Percentiles rank a stretch among this genome's conserved stretches.
phyloP scores from a whole-genome alignment of 208 protist species.

The Wallacemonas sp. region DNA sequence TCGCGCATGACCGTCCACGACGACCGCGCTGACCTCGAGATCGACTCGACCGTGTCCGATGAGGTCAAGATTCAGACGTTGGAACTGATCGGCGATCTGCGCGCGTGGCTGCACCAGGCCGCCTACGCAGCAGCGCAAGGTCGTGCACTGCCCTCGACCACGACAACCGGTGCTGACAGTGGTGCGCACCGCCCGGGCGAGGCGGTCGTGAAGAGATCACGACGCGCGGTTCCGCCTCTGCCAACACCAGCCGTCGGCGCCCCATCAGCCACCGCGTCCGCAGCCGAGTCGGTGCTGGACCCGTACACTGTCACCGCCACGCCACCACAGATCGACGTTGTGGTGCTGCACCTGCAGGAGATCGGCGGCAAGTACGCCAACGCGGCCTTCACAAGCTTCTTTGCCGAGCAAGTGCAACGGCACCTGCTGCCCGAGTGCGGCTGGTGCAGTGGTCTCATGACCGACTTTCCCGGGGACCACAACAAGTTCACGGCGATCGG shows the following conservation, averaged over 20 bases:
- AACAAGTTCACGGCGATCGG: conserved; percentile 69
- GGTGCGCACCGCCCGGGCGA: conserved; percentile 4
- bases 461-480: conserved; percentile 40
- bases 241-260: not conserved
- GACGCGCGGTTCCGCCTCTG: not conserved
- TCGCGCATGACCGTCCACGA: conserved; percentile 6
- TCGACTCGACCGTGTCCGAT: conserved; percentile 6
- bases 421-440: conserved; percentile 66
- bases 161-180: not conserved
- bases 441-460: conserved; percentile 77
- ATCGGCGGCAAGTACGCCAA: conserved; percentile 72
- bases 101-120: conserved; percentile 53
- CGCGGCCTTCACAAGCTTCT: conserved; percentile 52
- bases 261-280: too few relatives aligned
- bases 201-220: not conserved
- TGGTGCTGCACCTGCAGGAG: conserved; percentile 88
- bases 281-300: too few relatives aligned
- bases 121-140: conserved; percentile 24
- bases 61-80: conserved; percentile 9
- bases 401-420: conserved; percentile 37
- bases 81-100: conserved; percentile 69
- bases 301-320: conserved; percentile 24
- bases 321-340: conserved; percentile 65
- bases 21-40: not conserved
- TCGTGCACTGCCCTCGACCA: conserved; percentile 4